Conservation (phyloP, 106 monocot species). For the Gastrodia elata region DNA sequence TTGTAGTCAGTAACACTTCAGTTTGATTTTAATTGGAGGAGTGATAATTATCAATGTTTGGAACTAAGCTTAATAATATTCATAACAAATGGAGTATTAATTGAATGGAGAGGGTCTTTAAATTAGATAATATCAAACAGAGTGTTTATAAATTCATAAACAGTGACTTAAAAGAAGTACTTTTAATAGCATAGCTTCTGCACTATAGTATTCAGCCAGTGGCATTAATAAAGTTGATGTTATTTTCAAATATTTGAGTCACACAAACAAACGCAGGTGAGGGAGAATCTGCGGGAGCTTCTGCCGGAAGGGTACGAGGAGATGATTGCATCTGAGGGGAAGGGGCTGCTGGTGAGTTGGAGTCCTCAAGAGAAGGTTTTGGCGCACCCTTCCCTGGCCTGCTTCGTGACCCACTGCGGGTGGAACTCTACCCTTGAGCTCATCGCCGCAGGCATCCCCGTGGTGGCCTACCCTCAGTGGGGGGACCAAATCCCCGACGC, state of each 20-base stretch:
- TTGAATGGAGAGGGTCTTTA: no score
- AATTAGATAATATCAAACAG: background rate
- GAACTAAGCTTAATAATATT: no score
- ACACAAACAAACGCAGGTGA: background rate
- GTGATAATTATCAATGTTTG: no score
- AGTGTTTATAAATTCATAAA: background rate
- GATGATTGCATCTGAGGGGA: constrained; percentile 11
- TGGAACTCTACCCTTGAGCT: constrained; percentile 73
- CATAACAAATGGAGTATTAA: background rate
- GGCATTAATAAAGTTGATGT: background rate
- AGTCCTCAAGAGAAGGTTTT: constrained; percentile 56
- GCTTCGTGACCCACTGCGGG: constrained; percentile 70
- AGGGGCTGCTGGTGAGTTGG: constrained; percentile 41
- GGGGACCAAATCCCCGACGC: constrained; percentile 57
- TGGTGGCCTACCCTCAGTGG: constrained; percentile 48
- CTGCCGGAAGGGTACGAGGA: constrained; percentile 50
- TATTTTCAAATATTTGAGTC: background rate
- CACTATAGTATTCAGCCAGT: background rate
- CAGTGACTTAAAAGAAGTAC: background rate
- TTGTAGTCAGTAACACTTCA: no score
- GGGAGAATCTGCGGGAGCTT: constrained; percentile 12
- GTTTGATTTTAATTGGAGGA: no score
- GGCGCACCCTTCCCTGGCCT: constrained; percentile 25
- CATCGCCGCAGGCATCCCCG: constrained; percentile 48
- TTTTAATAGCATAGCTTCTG: background rate